phyloP scores from a whole-genome alignment of 1,139 yeast genomes.

The Lodderomyces jiufengensis region DNA sequence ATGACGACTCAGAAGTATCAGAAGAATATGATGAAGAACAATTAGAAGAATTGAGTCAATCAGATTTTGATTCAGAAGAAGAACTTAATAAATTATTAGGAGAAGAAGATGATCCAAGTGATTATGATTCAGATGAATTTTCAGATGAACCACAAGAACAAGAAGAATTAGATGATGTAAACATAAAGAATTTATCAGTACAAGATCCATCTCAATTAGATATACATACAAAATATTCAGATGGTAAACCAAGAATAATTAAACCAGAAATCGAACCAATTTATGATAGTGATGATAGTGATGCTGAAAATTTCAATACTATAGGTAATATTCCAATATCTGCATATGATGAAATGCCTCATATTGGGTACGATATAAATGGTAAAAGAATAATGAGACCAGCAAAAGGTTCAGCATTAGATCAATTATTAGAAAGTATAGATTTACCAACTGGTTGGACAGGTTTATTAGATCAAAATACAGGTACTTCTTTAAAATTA shows the following conservation, averaged over 20 bases:
- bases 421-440: conserved; percentile 79
- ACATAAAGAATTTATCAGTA: conserved; percentile 47
- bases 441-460: conserved; percentile 99
- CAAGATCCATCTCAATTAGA: conserved; percentile 24
- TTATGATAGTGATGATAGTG: conserved; percentile 92
- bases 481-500: conserved; percentile 84
- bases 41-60: conserved; percentile 12
- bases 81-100: conserved; percentile 59
- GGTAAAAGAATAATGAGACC: conserved; percentile 99
- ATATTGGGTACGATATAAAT: conserved; percentile 93
- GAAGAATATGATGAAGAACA: conserved; percentile 29
- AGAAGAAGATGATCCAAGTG: conserved; percentile 41
- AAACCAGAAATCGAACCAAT: conserved; percentile 90
- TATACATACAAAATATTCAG: conserved; percentile 60
- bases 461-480: conserved; percentile 84
- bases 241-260: conserved; percentile 72
- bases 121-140: conserved; percentile 37
- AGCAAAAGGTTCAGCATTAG: conserved; percentile 93
- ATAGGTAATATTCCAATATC: conserved; percentile 90
- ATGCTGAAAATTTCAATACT: conserved; percentile 78
- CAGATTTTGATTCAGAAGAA: conserved; percentile 50
- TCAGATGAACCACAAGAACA: conserved; percentile 45
- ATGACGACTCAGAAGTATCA: conserved; percentile 25
- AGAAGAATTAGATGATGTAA: conserved; percentile 45
- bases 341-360: conserved; percentile 97